phyloP scores from a whole-genome alignment of 306 rosid species.

The Gastrolobium bilobum region DNA sequence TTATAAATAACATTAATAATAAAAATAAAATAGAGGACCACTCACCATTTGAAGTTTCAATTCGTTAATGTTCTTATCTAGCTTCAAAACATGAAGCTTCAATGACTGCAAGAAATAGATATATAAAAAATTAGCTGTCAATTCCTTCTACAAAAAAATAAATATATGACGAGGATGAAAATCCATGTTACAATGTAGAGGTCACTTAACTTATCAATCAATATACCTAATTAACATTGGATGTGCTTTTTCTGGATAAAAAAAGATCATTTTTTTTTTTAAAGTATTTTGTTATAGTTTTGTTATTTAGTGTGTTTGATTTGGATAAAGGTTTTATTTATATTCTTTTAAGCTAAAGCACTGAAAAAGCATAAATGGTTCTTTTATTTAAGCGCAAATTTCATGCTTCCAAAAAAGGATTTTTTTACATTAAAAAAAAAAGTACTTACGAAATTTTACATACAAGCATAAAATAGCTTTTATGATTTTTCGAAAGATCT shows the following conservation, averaged over 20 bases:
- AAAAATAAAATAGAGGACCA: slow-evolving; percentile 19
- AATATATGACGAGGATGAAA: slow-evolving; percentile 14
- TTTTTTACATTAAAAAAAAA: slow-evolving; percentile 16
- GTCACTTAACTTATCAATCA: slow-evolving; percentile 27
- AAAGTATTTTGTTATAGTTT: neutral
- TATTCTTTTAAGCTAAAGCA: neutral
- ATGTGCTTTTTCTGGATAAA: slow-evolving; percentile 7
- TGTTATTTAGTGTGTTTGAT: no score
- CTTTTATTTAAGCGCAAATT: neutral
- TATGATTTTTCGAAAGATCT: neutral
- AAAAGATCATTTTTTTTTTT: neutral
- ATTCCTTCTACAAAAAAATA: slow-evolving; percentile 17
- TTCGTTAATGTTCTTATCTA: slow-evolving; percentile 69
- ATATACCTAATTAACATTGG: slow-evolving; percentile 34
- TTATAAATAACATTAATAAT: neutral
- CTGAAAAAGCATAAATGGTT: neutral
- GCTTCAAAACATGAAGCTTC: slow-evolving; percentile 93
- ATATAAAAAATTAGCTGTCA: slow-evolving; percentile 10
- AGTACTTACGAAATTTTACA: slow-evolving; percentile 17
- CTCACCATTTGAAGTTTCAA: slow-evolving; percentile 82
- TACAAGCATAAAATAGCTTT: neutral
- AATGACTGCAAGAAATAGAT: slow-evolving; percentile 72
- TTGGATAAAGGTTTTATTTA: neutral
- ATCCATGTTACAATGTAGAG: slow-evolving; percentile 37
- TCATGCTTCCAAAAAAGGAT: slow-evolving; percentile 18